A percentile compares a stretch with the other conserved stretches of the same genome.
Conservation (phyloP, 805 yeast species). For the Allodekkera sacchari region DNA sequence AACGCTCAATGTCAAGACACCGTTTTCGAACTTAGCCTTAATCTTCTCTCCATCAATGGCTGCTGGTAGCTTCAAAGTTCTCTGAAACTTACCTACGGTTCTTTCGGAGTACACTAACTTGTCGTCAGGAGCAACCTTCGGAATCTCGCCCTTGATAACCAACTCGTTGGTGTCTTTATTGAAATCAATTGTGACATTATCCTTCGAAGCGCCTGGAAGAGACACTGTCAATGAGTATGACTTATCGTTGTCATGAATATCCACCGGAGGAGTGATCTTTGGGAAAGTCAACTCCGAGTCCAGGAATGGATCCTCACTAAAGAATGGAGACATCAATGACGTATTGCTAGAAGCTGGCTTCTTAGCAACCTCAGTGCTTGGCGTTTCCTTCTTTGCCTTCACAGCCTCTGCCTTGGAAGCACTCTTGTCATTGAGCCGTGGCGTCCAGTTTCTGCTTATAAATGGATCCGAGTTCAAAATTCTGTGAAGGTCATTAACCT, state of each 20-base stretch:
- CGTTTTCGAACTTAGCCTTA: conserved; percentile 37
- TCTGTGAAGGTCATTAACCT: conserved; percentile 31
- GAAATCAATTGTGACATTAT: conserved; percentile 36
- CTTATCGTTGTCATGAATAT: conserved; percentile 35
- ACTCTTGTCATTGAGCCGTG: no score
- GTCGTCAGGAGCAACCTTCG: conserved; percentile 1
- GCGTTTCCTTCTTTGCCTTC: background rate
- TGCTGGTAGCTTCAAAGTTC: conserved; percentile 29
- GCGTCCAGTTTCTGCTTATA: conserved; percentile 5
- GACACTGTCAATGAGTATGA: conserved; percentile 34
- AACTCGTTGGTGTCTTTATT: conserved; percentile 36
- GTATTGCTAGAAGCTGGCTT: conserved; percentile 17
- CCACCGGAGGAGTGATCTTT: conserved; percentile 29
- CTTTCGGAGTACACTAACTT: conserved; percentile 10
- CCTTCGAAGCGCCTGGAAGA: conserved; percentile 40
- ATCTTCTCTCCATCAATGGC: conserved; percentile 35
- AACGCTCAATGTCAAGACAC: conserved; percentile 32
- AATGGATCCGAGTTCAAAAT: conserved; percentile 23
- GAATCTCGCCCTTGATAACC: conserved; percentile 34
- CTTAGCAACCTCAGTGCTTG: conserved; percentile 1
- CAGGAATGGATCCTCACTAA: conserved; percentile 15
- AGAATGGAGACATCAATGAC: conserved; percentile 20
- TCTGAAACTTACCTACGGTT: conserved; percentile 9
- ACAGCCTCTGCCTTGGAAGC: background rate
- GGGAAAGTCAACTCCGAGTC: conserved; percentile 1